Base-by-base conservation (phyloP, 2,329 filamentous ascomycete genomes). In the Apiospora arundinis region DNA sequence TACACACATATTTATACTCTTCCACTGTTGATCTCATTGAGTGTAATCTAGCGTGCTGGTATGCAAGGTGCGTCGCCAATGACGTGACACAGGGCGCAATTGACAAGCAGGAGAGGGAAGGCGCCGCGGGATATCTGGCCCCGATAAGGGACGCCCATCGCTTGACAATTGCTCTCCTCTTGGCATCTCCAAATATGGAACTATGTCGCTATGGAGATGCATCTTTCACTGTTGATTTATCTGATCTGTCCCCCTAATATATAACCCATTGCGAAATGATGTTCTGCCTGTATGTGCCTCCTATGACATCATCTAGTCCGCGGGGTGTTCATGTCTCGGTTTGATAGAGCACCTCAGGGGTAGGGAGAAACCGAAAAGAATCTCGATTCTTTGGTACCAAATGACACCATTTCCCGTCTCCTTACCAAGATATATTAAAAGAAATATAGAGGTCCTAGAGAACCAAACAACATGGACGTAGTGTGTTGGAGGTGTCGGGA, bases 41-140 rank as follows among this genome's bases (percentile, higher is more conserved):
- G 18, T 32, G 56, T 40, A 63, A 40, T 40, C 56, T 63, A 63
- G 32, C 56, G 56, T 63, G 21, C 18, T n/a, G 37, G 56, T 40
- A 37, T 63, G 56, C 56, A 63, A 14, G 18, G 56, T 40, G 32
- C 5, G 32, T 63, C 32, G 32, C 56, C 56, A 63, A 63, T 63
- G 56, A 63, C 56, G 56, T 63, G 9, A 5, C 28, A 40, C 56
- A 63, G 56, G 56, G 56, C 56, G 56, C 32, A 23, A 40, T 63
- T 40, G 32, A 63, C 56, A 63, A 40, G 32, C 56, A 37, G 9
- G 9, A 32, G 18, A 37, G 18, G 18, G 37, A n/a, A 11, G 16
- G 23, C 25, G 25, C 25, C 49, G 9, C 56, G 56, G 56, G 32
- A 40, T 40, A 63, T 63, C 56, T 63, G 28, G 14, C 28, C 56